Percentiles rank a stretch among this genome's conserved stretches.
These are phyloP conservation scores for Vitis amurensis DNA, from an alignment of 164 flowering plant genomes.

Conservation along the genomic window DNA sequence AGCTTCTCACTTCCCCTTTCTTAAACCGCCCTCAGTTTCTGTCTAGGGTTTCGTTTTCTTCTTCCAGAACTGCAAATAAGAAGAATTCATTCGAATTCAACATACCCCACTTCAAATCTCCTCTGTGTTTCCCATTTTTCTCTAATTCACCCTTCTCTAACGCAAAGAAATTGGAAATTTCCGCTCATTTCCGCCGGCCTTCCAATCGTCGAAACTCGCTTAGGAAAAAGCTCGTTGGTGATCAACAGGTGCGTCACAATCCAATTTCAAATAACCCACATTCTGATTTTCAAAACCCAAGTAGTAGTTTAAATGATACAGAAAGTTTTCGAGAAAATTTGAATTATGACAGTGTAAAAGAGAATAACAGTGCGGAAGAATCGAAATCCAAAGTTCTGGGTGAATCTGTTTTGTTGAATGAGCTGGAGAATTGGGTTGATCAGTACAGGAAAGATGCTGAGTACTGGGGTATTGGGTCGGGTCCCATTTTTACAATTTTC, in stretches of 20 bases:
- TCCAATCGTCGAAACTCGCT: conserved; percentile 63
- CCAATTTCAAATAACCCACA: conserved; percentile 14
- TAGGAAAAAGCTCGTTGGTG: conserved; percentile 58
- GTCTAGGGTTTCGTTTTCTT: conserved; percentile 8
- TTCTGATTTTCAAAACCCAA: conserved; percentile 17
- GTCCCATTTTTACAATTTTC: conserved; percentile 62
- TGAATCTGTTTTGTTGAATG: conserved; percentile 45
- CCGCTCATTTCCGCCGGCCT: conserved; percentile 49
- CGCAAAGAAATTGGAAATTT: conserved; percentile 23
- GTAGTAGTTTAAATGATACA: conserved; percentile 14
- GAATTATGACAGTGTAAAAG: conserved; percentile 17
- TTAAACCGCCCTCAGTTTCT: conserved; percentile 9
- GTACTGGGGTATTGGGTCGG: conserved; percentile 77
- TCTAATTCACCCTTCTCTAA: conserved; percentile 10
- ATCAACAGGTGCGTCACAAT: conserved; percentile 49
- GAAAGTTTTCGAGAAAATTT: conserved; percentile 6
- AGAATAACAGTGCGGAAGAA: conserved; percentile 16
- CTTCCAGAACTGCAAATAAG: conserved; percentile 12
- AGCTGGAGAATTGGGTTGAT: conserved; percentile 64
- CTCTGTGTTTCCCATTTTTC: conserved; percentile 10
- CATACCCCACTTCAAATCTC: conserved; percentile 15
- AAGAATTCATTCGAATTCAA: conserved; percentile 1
- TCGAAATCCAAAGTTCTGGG: conserved; percentile 17
- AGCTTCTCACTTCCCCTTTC: conserved; percentile 20
- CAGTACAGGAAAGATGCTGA: conserved; percentile 68